phyloP scores from a whole-genome alignment of 1,284 basidiomycete species.

The Schizophyllum amplum region DNA sequence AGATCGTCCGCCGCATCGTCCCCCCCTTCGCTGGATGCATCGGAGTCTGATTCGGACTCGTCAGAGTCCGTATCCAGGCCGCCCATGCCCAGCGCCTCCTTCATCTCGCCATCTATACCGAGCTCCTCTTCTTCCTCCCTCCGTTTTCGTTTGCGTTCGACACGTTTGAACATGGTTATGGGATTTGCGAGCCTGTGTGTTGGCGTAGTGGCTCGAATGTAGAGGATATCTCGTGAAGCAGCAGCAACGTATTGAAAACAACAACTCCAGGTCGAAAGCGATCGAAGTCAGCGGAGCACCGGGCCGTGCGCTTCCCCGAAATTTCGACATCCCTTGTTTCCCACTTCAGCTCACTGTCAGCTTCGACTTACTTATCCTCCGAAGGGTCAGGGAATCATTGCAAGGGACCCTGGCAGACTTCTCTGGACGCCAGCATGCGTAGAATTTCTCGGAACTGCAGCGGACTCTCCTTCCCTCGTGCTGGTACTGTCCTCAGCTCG shows the following conservation, averaged over 20 bases:
- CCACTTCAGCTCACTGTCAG: too few species aligned
- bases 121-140: conserved; percentile 62
- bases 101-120: conserved; percentile 63
- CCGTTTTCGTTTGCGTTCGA: conserved; percentile 60
- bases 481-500: too few species aligned
- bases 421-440: background rate
- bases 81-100: conserved; percentile 62
- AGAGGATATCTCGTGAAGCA: too few species aligned
- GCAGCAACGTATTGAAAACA: too few species aligned
- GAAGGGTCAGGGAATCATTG: too few species aligned
- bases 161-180: conserved; percentile 70
- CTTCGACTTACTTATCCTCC: too few species aligned
- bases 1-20: conserved; percentile 20
- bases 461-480: too few species aligned
- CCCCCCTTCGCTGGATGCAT: background rate
- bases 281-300: background rate
- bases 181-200: too few species aligned
- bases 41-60: conserved; percentile 19
- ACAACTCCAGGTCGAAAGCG: background rate
- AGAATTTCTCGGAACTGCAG: too few species aligned
- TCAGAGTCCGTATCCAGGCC: conserved; percentile 52
- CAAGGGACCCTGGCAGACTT: too few species aligned
- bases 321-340: too few species aligned
- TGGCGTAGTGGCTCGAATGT: too few species aligned
- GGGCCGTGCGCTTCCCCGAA: background rate